phyloP scores from a whole-genome alignment of 176 grass and related monocot species.

The Oryza coarctata region DNA sequence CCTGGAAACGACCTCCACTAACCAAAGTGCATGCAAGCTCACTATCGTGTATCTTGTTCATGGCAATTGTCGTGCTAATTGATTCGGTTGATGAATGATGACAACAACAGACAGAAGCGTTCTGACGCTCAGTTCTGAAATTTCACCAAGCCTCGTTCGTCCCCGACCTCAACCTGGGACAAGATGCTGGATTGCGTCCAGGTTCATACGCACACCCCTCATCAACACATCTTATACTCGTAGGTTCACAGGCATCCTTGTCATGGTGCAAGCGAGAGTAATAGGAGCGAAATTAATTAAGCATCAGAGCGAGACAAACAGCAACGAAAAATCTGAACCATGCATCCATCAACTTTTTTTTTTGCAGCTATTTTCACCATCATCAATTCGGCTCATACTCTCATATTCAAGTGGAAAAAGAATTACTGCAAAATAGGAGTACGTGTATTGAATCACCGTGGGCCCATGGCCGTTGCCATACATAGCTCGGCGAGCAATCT shows the following conservation, averaged over 20 bases:
- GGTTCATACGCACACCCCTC: not conserved
- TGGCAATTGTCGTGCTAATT: not conserved
- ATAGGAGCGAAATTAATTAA: not conserved
- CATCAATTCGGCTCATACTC: not conserved
- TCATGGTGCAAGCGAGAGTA: not conserved
- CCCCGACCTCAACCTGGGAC: not conserved
- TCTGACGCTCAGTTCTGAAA: not conserved
- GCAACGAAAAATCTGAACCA: not conserved
- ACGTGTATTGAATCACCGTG: no score
- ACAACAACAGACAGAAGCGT: not conserved
- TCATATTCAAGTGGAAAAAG: not conserved
- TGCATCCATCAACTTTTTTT: not conserved
- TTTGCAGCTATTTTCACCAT: not conserved
- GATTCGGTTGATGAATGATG: not conserved
- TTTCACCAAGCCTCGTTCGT: not conserved
- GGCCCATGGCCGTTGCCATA: not conserved
- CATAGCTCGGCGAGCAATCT: not conserved
- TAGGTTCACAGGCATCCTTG: not conserved
- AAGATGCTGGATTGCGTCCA: not conserved
- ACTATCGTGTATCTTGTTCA: not conserved
- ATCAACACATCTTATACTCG: not conserved
- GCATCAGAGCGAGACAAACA: not conserved
- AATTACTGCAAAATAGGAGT: no score
- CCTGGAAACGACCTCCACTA: not conserved
- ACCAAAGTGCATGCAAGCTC: not conserved